These are phyloP conservation scores for Lobosporangium transversale DNA, from an alignment of 192 early-diverging fungal genomes.

Conservation along the genomic window DNA sequence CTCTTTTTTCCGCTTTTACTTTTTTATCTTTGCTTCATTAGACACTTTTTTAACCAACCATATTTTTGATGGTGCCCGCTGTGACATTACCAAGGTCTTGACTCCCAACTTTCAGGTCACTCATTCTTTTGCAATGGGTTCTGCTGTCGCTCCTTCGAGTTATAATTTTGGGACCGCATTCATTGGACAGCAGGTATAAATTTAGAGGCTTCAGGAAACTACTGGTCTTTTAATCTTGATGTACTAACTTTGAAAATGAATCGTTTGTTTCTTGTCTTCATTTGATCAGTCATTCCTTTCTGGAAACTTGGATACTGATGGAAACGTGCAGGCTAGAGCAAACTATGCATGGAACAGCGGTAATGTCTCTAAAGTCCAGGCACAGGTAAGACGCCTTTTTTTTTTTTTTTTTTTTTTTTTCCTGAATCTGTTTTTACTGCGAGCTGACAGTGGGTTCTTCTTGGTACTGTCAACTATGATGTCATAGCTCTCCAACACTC, in stretches of 20 bases:
- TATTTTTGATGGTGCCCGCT: constrained; percentile 94
- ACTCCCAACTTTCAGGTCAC: constrained; percentile 94
- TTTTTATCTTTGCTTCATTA: constrained; percentile 25
- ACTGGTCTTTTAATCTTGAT: no score
- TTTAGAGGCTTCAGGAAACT: no score
- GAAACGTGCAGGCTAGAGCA: constrained; percentile 82
- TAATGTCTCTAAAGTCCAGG: constrained; percentile 71
- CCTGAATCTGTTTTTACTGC: neutral
- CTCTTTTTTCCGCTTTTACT: neutral
- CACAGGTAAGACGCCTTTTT: constrained; percentile 50
- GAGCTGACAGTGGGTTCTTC: neutral
- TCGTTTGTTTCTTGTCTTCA: neutral
- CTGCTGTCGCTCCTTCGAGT: constrained; percentile 78
- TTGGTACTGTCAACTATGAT: neutral
- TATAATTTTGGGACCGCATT: constrained; percentile 95
- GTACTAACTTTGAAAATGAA: no score
- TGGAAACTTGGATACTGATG: constrained; percentile 94
- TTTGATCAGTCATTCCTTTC: constrained; percentile 84
- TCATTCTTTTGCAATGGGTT: constrained; percentile 91
- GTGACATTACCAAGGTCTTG: constrained; percentile 90
- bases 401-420: neutral
- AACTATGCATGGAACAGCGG: constrained; percentile 84
- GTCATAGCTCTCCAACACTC: constrained; percentile 67
- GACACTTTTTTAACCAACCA: constrained; percentile 85
- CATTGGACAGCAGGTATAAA: constrained; percentile 73